A percentile compares a stretch with the other conserved stretches of the same genome.
Evolutionary conservation across 345 rosid species (phyloP).

Genomic region (Psidium guajava): DNA sequence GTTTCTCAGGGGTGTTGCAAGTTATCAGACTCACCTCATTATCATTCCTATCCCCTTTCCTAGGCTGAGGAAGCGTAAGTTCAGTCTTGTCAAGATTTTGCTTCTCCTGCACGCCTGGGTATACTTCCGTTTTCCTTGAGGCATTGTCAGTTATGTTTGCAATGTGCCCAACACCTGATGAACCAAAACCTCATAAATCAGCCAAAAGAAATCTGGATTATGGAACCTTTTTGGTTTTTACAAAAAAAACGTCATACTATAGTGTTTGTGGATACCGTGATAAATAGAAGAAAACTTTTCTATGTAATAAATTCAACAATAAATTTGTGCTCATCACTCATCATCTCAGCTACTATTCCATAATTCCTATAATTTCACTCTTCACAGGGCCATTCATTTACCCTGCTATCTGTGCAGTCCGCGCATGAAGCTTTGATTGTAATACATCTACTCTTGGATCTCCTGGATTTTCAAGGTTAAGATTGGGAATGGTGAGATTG

Average conservation of each 20-base stretch:
- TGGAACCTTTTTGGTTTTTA: neutral
- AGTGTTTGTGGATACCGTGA: neutral
- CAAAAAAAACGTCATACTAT: neutral
- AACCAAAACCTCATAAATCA: neutral
- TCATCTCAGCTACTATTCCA: neutral
- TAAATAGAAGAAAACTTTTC: neutral
- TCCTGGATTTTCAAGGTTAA: neutral
- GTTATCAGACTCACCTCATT: neutral
- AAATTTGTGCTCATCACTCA: neutral
- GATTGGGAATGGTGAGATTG: neutral
- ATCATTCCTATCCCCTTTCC: neutral
- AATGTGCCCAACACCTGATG: neutral
- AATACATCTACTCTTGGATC: neutral
- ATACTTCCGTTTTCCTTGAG: neutral
- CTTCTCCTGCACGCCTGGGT: neutral
- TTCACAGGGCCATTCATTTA: neutral
- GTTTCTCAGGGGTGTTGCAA: neutral
- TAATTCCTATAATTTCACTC: neutral
- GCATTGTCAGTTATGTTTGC: neutral
- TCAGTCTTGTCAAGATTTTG: neutral
- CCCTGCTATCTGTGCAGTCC: neutral
- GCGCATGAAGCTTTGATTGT: neutral
- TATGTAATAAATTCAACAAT: neutral
- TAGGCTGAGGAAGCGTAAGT: neutral
- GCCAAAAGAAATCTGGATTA: neutral